Conservation (phyloP, 2,329 filamentous ascomycete genomes). For the Purpureocillium lavendulum region DNA sequence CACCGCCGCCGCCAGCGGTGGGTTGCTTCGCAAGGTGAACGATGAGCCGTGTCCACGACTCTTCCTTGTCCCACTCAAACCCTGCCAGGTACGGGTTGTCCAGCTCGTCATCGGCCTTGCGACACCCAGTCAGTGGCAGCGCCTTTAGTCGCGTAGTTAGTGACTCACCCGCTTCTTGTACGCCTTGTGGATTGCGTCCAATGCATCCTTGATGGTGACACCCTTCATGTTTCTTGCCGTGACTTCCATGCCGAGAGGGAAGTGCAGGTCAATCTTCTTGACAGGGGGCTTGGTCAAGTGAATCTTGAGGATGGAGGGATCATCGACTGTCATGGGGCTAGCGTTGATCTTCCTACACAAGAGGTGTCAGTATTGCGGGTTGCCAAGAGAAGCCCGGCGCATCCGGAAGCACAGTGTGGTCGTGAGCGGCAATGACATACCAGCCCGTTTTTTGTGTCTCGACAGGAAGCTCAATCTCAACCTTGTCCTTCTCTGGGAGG, state of each 20-base stretch:
- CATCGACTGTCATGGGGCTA: conserved; percentile 68
- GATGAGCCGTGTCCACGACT: conserved; percentile 79
- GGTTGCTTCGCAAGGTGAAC: conserved; percentile 76
- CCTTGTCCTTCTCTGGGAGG: conserved; percentile 59
- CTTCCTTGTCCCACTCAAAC: conserved; percentile 94
- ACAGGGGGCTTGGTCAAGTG: conserved; percentile 71
- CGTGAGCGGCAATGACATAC: conserved; percentile 33
- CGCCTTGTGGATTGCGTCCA: conserved; percentile 92
- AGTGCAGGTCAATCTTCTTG: conserved; percentile 91
- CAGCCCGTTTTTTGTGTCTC: conserved; percentile 86
- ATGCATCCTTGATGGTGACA: conserved; percentile 92
- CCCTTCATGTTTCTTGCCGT: conserved; percentile 87
- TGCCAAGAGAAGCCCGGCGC: too few relatives aligned
- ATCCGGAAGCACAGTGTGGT: too few relatives aligned
- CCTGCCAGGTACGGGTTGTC: conserved; percentile 80
- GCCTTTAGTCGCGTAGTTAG: background rate
- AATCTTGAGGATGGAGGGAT: conserved; percentile 77
- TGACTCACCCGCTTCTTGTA: conserved; percentile 86
- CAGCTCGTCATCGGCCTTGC: conserved; percentile 81
- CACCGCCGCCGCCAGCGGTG: conserved; percentile 35
- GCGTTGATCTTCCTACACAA: conserved; percentile 82
- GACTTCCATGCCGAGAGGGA: conserved; percentile 80
- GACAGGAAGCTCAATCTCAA: conserved; percentile 62
- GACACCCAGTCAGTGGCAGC: conserved; percentile 1
- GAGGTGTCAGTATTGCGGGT: background rate